phyloP scores from a whole-genome alignment of 169 alveolate species.

The Plasmodium yoelii region DNA sequence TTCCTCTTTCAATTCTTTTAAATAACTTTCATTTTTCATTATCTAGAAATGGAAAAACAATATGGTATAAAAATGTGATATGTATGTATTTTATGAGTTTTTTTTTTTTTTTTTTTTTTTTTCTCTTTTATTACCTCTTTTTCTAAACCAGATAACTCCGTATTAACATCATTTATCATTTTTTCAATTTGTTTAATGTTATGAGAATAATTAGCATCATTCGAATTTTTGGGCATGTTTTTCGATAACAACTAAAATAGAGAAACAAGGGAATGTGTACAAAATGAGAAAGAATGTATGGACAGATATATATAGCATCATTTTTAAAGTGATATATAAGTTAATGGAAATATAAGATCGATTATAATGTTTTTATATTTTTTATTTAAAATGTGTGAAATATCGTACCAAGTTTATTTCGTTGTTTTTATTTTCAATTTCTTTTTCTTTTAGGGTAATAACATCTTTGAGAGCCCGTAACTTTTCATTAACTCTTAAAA shows the following conservation, averaged over 20 bases:
- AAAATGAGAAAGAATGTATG: neutral
- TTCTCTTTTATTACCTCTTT: constrained; percentile 42
- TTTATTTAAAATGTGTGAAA: too few species aligned
- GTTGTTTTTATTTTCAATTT: constrained; percentile 57
- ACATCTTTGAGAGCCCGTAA: constrained; percentile 38
- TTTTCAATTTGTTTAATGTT: constrained; percentile 73
- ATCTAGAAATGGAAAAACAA: constrained; percentile 7
- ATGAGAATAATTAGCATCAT: constrained; percentile 65
- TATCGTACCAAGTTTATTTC: constrained; percentile 60
- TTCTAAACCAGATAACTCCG: constrained; percentile 56
- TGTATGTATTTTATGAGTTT: neutral
- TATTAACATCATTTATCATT: constrained; percentile 63
- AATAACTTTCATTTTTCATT: constrained; percentile 64
- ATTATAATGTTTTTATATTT: too few species aligned
- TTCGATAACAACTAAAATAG: constrained; percentile 39
- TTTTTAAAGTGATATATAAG: too few species aligned
- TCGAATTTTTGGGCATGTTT: constrained; percentile 31
- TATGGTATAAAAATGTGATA: neutral
- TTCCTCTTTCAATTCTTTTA: constrained; percentile 57
- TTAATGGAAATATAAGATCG: too few species aligned
- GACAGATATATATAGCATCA: neutral
- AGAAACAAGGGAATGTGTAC: constrained; percentile 1
- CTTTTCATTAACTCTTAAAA: constrained; percentile 50
- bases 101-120: neutral
- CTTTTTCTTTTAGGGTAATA: constrained; percentile 43